phyloP scores from a whole-genome alignment of 805 yeast genomes.

The Sungouiozyma ichnusensis region DNA sequence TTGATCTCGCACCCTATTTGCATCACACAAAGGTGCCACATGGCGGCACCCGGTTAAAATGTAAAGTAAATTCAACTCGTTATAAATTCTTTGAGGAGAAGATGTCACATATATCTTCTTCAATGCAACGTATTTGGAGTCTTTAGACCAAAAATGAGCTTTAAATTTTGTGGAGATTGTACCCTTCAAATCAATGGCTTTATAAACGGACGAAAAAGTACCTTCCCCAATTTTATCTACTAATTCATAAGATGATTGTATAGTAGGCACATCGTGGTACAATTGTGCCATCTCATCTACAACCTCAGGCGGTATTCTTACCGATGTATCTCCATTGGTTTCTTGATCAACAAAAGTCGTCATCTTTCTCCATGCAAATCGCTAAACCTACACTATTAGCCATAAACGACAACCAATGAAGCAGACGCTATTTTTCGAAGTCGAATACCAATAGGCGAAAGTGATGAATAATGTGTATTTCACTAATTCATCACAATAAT shows the following conservation, averaged over 20 bases:
- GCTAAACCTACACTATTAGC: too few relatives aligned
- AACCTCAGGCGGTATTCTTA: slow-evolving; percentile 38
- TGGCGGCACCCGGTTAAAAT: slow-evolving; percentile 55
- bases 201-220: slow-evolving; percentile 67
- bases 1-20: slow-evolving; percentile 79
- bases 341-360: background rate
- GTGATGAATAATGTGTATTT: too few relatives aligned
- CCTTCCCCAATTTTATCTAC: slow-evolving; percentile 64
- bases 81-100: slow-evolving; percentile 81
- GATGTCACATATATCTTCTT: slow-evolving; percentile 92
- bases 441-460: too few relatives aligned
- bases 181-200: slow-evolving; percentile 37
- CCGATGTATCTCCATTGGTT: background rate
- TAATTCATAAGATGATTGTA: slow-evolving; percentile 33
- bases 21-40: slow-evolving; percentile 86
- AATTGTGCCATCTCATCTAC: slow-evolving; percentile 48
- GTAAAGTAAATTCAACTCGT: slow-evolving; percentile 73
- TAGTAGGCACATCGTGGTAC: slow-evolving; percentile 42
- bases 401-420: too few relatives aligned
- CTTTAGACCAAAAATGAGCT: slow-evolving; percentile 27
- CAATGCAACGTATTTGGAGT: slow-evolving; percentile 57
- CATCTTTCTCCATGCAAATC: too few relatives aligned
- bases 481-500: background rate
- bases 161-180: slow-evolving; percentile 19
- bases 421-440: too few relatives aligned